Base-by-base conservation (phyloP, 768 basidiomycete species). In the Pleurotus giganteus region DNA sequence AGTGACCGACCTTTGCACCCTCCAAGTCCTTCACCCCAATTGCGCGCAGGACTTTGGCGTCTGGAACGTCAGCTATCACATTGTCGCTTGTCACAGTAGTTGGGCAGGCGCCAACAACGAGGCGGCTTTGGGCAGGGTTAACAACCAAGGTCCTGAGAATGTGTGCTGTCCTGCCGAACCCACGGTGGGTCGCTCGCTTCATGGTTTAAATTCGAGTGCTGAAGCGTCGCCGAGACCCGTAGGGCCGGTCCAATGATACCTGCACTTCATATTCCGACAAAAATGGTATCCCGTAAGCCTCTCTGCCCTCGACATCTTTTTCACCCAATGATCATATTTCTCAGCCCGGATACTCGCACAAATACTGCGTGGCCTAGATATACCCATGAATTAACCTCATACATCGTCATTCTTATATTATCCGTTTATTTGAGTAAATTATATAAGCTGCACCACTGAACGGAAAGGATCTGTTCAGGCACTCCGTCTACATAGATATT, bases 1-100 rank as follows among this genome's bases (percentile, higher is more conserved):
- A 69, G 70, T 94, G 37, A 91, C 87, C 3, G 91, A 93, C 66
- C 67, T 90, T 17, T 94, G 91, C 64, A 90, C 91, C 4, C 69
- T 82, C 13, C 19, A 24, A 36, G 3, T 3, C 15, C 54, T 37
- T 29, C 24, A 41, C 29, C 46, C 17, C 15, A 5, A 11, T 36
- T 34, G 27, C 13, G 36, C 42, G 12, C 51, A 88, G 86, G 91
- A 92, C 63, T 93, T 92, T 72, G 89, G 91, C 47, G 83, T 92
- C 17, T 94, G 91, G 91, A 91, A 91, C 61, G 74, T 90, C 62
- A 84, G 77, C 15, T 92, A 92, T 65, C 69, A 83, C 60, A 74
- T 70, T 26, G 82, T 91, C 8, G 69, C 83, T 27, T 93, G 91
- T 62, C 54, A 78, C 2, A 57, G 72, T 2, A 66, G 79, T 50